phyloP scores from a whole-genome alignment of 2,329 filamentous ascomycete species.

The Sarocladium oryzae region DNA sequence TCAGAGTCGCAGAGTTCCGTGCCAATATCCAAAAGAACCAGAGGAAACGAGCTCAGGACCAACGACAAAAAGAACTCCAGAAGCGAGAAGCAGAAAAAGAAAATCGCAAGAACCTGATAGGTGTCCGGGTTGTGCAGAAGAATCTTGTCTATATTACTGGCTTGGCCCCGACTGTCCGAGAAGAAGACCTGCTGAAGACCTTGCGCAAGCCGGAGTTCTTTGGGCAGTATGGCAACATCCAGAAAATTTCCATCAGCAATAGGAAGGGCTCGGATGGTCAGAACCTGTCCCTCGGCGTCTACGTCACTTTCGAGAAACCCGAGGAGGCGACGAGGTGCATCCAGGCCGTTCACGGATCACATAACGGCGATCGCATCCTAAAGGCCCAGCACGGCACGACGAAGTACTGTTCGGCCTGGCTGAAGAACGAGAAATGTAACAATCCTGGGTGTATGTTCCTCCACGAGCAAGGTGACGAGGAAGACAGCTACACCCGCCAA shows the following conservation, averaged over 20 bases:
- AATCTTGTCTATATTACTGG: slow-evolving; percentile 98
- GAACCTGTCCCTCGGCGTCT: slow-evolving; percentile 88
- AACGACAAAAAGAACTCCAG: slow-evolving; percentile 88
- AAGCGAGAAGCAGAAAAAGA: slow-evolving; percentile 95
- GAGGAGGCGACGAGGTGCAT: slow-evolving; percentile 89
- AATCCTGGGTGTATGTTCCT: slow-evolving; percentile 98
- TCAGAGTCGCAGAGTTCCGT: slow-evolving; percentile 66
- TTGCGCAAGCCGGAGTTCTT: slow-evolving; percentile 90
- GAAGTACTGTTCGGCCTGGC: slow-evolving; percentile 96
- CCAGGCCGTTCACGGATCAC: slow-evolving; percentile 81
- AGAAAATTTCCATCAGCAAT: slow-evolving; percentile 98
- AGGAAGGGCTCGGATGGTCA: slow-evolving; percentile 70
- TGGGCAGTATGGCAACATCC: slow-evolving; percentile 95
- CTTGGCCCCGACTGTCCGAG: slow-evolving; percentile 81
- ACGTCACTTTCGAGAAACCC: slow-evolving; percentile 94
- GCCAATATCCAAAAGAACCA: slow-evolving; percentile 81
- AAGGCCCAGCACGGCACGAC: slow-evolving; percentile 81
- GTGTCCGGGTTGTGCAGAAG: slow-evolving; percentile 94
- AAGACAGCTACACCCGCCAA: slow-evolving; percentile 91
- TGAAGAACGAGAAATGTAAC: slow-evolving; percentile 88
- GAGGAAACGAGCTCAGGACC: slow-evolving; percentile 78
- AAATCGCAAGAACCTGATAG: slow-evolving; percentile 91
- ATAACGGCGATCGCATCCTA: slow-evolving; percentile 80
- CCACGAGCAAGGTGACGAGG: slow-evolving; percentile 96
- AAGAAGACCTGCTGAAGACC: slow-evolving; percentile 87